Percentiles rank a stretch among this genome's conserved stretches.
These are phyloP conservation scores for Cicer cuneatum DNA, from an alignment of 306 rosid genomes.

Conservation along the genomic window DNA sequence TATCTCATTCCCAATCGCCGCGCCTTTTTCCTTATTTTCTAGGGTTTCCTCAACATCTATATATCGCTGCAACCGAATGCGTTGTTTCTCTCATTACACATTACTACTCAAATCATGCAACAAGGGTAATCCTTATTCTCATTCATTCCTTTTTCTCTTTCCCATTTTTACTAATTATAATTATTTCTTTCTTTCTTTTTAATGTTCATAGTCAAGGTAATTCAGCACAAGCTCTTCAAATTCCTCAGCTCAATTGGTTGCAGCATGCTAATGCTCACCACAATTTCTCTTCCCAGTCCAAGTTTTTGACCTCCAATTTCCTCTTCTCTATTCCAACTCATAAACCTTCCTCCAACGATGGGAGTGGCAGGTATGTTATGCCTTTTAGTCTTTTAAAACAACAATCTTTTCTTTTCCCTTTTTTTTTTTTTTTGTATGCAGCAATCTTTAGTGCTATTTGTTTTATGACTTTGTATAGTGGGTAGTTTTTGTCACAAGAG, in stretches of 20 bases:
- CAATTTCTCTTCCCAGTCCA: conserved; percentile 63
- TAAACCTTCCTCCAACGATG: conserved; percentile 50
- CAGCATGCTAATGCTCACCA: conserved; percentile 67
- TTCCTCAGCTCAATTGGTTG: conserved; percentile 65
- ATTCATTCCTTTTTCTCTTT: conserved; percentile 2
- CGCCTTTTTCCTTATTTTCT: not conserved
- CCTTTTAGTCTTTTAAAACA: not conserved
- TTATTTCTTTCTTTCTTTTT: not conserved
- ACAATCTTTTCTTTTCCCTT: not conserved
- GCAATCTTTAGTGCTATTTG: not conserved
- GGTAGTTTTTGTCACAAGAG: not conserved
- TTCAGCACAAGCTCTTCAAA: conserved; percentile 40
- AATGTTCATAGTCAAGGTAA: conserved; percentile 47
- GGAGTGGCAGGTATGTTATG: conserved; percentile 47
- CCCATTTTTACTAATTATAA: not conserved
- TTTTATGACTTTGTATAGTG: not conserved
- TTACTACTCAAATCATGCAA: conserved; percentile 13
- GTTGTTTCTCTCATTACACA: not conserved
- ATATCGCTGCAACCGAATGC: not conserved
- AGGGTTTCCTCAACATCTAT: conserved; percentile 37
- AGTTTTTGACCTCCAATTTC: conserved; percentile 67
- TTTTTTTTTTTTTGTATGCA: conserved; percentile 20
- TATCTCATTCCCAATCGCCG: not conserved
- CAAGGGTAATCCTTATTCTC: not conserved
- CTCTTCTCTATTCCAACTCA: conserved; percentile 66